Evolutionary conservation across 1,139 yeast genomes (phyloP), one percentile per base, ranked within the genome.

Genomic region (Yamadazyma jaroonii): DNA sequence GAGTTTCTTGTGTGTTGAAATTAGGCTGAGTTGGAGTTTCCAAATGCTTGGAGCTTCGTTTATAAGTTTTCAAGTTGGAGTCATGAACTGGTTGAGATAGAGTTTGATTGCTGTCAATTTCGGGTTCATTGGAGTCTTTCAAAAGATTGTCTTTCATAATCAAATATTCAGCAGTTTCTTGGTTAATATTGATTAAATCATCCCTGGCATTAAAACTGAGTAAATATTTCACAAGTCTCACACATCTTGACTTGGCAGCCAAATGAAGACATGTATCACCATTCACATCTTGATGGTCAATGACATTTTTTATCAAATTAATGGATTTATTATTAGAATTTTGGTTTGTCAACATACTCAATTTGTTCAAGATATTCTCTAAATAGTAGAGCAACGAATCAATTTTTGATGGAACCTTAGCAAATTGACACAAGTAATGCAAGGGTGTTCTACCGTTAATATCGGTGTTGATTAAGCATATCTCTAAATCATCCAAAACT

Each of bases 391-490:
- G 49, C 36, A 70, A 62, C 34, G 74, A 67, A 20, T 67, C 73
- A 35, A 59, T 57, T 67, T 83, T 53, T 3, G 81, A 64, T 40
- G 67, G 62, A 24, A 72, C 72, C 29, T 79, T 74, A 26, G 79
- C 62, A 49, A 79, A 66, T 49, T 82, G 89, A 52, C 84, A 77
- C 37, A 84, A 58, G 50, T 84, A 83, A 59, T 84, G 94, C 40
- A 84, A 57, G 2, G 90, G 90, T 1, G 88, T 78, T 45, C 90
- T 66, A 11, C 87, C 86, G 52, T 78, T 79, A 23, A 72, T 70
- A 58, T 84, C 94, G 3, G 92, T 85, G 37, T 82, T 81, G 31
- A 81, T 78, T 34, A 84, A 61, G 52, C 90, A 87, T 40, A 77
- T 73, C 44, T 84, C 82, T 47, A 90, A 68, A 37, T 84, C 69